These are phyloP conservation scores for Metschnikowia lachancei DNA, from an alignment of 805 yeast species.

Conservation along the genomic window DNA sequence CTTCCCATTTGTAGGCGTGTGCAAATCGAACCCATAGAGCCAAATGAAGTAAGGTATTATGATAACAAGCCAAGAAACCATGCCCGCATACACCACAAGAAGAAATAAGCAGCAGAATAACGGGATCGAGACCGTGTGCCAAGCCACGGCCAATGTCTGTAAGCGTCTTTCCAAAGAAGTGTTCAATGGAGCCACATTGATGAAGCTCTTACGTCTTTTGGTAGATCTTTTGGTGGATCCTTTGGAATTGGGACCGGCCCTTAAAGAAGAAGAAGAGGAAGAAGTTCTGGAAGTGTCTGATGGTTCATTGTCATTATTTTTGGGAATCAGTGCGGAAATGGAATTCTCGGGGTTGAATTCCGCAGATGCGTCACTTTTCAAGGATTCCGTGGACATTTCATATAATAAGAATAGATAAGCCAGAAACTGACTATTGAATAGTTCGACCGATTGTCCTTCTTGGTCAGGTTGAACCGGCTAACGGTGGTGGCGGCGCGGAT, in stretches of 20 bases:
- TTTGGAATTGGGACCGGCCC: constrained; percentile 3
- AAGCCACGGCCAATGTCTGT: constrained; percentile 65
- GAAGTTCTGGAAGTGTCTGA: no score
- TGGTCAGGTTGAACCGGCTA: no score
- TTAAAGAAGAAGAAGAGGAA: constrained; percentile 1
- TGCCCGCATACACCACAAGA: constrained; percentile 40
- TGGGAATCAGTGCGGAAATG: not conserved
- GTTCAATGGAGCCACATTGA: constrained; percentile 51
- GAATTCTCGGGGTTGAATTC: not conserved
- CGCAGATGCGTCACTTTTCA: not conserved
- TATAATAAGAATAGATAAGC: not conserved
- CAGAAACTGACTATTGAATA: no score
- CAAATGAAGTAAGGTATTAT: constrained; percentile 57
- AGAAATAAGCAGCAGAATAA: constrained; percentile 53
- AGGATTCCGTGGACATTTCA: not conserved
- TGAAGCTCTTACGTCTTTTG: constrained; percentile 11
- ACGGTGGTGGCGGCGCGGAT: no score
- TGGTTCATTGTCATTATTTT: no score
- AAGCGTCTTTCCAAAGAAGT: constrained; percentile 57
- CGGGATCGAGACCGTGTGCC: constrained; percentile 75
- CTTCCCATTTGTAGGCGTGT: constrained; percentile 73
- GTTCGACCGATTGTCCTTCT: no score
- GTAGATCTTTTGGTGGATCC: not conserved
- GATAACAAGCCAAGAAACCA: constrained; percentile 69
- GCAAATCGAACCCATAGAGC: constrained; percentile 55